A percentile compares a stretch with the other conserved stretches of the same genome.
Evolutionary conservation across 331 rosid species (phyloP).

Genomic region (Rhamnella rubrinervis): DNA sequence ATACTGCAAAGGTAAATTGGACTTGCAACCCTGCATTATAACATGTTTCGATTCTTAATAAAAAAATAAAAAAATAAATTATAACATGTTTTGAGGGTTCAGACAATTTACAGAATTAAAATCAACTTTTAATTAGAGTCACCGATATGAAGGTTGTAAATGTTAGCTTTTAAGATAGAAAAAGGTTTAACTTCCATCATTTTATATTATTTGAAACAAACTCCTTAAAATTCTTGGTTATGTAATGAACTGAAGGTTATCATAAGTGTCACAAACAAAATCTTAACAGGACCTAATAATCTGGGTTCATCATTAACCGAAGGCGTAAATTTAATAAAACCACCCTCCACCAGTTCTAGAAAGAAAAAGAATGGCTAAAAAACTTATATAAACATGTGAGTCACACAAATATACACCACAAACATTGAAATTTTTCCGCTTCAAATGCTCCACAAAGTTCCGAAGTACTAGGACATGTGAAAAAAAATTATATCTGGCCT

Average conservation of each 20-base stretch:
- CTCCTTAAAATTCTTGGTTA: not conserved
- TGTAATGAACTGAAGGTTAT: not conserved
- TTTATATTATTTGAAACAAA: not conserved
- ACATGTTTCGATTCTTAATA: not conserved
- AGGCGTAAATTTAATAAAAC: not conserved
- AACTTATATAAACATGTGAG: constrained; percentile 68
- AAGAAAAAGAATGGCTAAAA: constrained; percentile 3
- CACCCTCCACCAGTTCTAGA: not conserved
- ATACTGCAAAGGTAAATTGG: not conserved
- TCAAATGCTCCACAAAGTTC: constrained; percentile 87
- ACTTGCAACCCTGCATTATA: not conserved
- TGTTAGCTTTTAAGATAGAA: not conserved
- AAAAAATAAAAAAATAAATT: too few relatives aligned
- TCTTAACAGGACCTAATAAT: not conserved
- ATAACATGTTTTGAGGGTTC: not conserved
- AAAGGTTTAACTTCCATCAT: not conserved
- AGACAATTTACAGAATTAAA: not conserved
- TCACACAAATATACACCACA: constrained; percentile 89
- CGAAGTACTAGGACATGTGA: constrained; percentile 81
- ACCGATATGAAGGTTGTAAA: not conserved
- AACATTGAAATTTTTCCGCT: constrained; percentile 65
- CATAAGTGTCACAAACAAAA: not conserved
- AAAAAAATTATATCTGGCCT: constrained; percentile 94
- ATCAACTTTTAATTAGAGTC: not conserved
- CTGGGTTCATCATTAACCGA: not conserved